Evolutionary conservation across 1,284 basidiomycete species (phyloP), one percentile per base, ranked within the genome.

Genomic region (Ustilago hordei): DNA sequence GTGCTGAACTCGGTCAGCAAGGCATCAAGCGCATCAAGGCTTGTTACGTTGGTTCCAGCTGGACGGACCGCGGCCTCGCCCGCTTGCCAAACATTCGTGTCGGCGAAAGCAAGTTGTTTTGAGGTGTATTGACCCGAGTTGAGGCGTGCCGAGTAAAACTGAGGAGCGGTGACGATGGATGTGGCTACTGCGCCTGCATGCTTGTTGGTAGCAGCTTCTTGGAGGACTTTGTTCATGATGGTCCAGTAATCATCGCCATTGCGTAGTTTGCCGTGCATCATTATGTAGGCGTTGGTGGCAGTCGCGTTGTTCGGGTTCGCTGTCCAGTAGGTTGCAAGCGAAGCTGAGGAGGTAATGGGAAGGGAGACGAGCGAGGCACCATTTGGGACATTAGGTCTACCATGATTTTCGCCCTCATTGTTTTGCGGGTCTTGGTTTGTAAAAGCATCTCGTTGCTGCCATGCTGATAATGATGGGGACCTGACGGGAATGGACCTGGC

Each of bases 241-340:
- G 52, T 66, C 81, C 81, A 82, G 72, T 83, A 81, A 28, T 66
- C 58, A 64, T 64, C 69, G 13, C 84, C 84, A 36, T 85, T 66
- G 7, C 83, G 74, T 11, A 80, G 55, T 56, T 79, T 78, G 48
- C 83, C 84, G 62, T 85, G 84, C 75, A 85, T 81, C 81, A 85
- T 83, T 45, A 85, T 69, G 64, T 65, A 84, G 19, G 83, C 84
- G 17, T 78, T 69, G 32, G 69, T 69, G 0, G 73, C 79, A 8
- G 74, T 78, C 4, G 50, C 15, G 41, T 85, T 74, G 38, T 73
- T 55, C 4, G 75, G 72, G 8, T 67, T 60, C 28, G 61, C 53
- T 0, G 80, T 77, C 79, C 79, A 83, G 69, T 82, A 85, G 8
- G 55, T 60, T 1, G 81, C 75, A 6, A 77, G 23, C 3, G 64